Percentiles rank a stretch among this genome's conserved stretches.
phyloP scores from a whole-genome alignment of 768 basidiomycete genomes.

The Amyloporia xantha region DNA sequence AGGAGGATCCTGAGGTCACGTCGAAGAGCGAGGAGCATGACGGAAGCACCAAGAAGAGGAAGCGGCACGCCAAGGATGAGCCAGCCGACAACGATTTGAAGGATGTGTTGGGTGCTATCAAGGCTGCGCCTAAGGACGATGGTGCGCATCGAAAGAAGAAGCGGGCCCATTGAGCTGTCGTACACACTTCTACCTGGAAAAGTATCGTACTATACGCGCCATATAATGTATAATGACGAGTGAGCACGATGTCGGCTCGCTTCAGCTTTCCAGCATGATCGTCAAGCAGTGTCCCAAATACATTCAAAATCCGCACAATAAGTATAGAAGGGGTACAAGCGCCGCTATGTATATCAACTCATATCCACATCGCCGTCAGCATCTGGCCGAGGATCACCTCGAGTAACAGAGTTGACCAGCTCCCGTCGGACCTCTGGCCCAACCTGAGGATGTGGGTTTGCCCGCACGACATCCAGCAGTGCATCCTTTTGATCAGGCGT shows the following conservation, averaged over 20 bases:
- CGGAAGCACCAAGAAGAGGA: constrained; percentile 6
- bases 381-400: constrained; percentile 71
- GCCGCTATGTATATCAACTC: too few species aligned
- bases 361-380: constrained; percentile 46
- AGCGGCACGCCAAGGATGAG: constrained; percentile 5
- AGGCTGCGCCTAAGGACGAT: constrained; percentile 45
- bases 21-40: neutral
- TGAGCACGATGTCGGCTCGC: too few species aligned
- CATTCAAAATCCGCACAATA: too few species aligned
- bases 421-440: constrained; percentile 87
- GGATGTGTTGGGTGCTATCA: constrained; percentile 54
- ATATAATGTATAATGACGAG: neutral
- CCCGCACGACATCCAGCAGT: constrained; percentile 85
- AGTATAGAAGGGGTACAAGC: too few species aligned
- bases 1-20: constrained; percentile 6
- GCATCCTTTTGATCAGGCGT: constrained; percentile 98
- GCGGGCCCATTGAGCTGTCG: constrained; percentile 1
- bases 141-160: constrained; percentile 29
- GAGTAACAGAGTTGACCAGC: constrained; percentile 75
- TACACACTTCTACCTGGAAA: constrained; percentile 2
- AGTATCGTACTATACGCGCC: constrained; percentile 5
- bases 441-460: constrained; percentile 82
- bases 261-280: neutral
- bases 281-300: too few species aligned
- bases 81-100: constrained; percentile 34